A percentile compares a stretch with the other conserved stretches of the same genome.
These are phyloP conservation scores for Globisporangium recalcitrans DNA, from an alignment of 352 stramenopile genomes.

Conservation along the genomic window DNA sequence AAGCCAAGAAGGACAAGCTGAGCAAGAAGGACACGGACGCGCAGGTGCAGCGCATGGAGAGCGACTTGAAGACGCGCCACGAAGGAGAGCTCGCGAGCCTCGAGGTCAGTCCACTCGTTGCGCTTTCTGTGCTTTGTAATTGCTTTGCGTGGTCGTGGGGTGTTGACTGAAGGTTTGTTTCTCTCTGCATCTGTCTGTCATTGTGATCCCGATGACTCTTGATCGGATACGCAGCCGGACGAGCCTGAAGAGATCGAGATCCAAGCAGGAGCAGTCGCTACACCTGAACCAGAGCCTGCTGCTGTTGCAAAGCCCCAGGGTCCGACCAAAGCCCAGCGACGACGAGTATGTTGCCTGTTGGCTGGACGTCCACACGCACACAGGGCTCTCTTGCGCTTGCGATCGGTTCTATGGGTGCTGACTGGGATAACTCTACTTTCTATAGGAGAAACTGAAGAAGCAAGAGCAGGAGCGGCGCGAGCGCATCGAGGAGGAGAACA, in stretches of 20 bases:
- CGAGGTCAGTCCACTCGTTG: conserved; percentile 12
- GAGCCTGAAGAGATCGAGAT: conserved; percentile 10
- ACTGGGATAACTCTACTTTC: neutral
- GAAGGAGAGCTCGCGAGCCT: conserved; percentile 41
- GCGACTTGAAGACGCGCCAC: conserved; percentile 50
- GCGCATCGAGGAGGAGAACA: conserved; percentile 74
- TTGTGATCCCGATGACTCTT: neutral
- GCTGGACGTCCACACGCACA: neutral
- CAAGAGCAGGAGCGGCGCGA: conserved; percentile 68
- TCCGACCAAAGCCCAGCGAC: conserved; percentile 65
- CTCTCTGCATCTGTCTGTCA: neutral
- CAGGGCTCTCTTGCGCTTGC: neutral
- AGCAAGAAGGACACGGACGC: conserved; percentile 69
- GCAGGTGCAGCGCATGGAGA: conserved; percentile 54
- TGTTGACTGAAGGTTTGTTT: no score
- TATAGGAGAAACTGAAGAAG: conserved; percentile 64
- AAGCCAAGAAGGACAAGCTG: conserved; percentile 78
- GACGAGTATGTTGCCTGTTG: conserved; percentile 28
- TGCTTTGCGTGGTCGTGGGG: no score
- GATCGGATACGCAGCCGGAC: neutral
- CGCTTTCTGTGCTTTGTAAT: neutral
- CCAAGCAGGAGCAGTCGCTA: conserved; percentile 5
- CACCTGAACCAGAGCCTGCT: neutral
- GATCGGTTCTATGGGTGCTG: neutral
- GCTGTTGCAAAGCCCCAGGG: conserved; percentile 24